These are phyloP conservation scores for Zygoascus ofunaensis DNA, from an alignment of 805 yeast species.

Conservation along the genomic window DNA sequence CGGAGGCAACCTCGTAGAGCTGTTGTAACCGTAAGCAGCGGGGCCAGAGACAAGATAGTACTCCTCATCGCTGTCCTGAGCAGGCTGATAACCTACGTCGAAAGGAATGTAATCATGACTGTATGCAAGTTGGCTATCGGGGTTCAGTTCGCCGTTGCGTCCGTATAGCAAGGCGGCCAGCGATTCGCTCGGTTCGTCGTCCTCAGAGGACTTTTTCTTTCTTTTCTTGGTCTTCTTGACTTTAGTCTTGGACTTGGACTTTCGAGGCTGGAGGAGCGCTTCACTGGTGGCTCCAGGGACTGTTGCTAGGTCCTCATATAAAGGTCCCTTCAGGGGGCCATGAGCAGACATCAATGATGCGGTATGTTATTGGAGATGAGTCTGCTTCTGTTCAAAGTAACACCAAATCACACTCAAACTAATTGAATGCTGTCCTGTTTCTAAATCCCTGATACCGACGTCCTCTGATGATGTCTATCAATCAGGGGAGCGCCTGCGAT, in stretches of 20 bases:
- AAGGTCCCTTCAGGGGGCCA: too few species aligned
- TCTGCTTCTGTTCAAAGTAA: too few species aligned
- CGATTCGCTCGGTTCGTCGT: neutral
- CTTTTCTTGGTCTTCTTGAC: conserved; percentile 14
- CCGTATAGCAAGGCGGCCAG: neutral
- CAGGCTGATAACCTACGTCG: neutral
- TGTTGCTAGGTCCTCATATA: too few species aligned
- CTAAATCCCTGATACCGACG: too few species aligned
- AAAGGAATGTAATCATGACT: neutral
- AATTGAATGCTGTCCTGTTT: too few species aligned
- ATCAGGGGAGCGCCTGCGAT: too few species aligned
- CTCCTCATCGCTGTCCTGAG: neutral
- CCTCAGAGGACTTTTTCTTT: conserved; percentile 14
- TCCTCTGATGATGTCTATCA: too few species aligned
- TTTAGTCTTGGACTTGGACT: conserved; percentile 16
- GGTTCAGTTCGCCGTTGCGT: neutral
- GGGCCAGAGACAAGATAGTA: neutral
- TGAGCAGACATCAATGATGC: too few species aligned
- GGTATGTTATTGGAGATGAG: too few species aligned
- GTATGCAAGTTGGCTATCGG: conserved; percentile 3
- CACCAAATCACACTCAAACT: too few species aligned
- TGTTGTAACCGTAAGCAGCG: neutral
- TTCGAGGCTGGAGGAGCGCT: conserved; percentile 4
- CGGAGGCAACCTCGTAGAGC: neutral
- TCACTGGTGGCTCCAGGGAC: too few species aligned